Percentiles rank a stretch among this genome's conserved stretches.
phyloP scores from a whole-genome alignment of 768 basidiomycete species.

The Russula sp. region DNA sequence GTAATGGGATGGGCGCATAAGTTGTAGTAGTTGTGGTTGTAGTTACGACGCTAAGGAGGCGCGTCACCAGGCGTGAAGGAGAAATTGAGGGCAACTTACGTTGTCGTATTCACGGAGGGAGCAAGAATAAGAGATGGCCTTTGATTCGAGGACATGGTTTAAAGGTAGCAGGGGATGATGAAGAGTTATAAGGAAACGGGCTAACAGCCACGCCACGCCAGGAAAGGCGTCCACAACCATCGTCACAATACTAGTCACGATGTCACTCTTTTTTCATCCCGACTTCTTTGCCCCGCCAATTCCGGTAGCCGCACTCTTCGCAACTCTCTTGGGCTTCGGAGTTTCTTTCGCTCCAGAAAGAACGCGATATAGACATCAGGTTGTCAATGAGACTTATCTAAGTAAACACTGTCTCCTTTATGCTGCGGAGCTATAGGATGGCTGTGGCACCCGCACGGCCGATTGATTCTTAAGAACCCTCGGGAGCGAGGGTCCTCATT shows the following conservation, averaged over 20 bases:
- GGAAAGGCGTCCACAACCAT: not conserved
- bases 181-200: not conserved
- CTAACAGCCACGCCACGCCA: not conserved
- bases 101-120: constrained; percentile 81
- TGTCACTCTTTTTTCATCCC: not conserved
- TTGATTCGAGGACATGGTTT: constrained; percentile 53
- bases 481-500: no score
- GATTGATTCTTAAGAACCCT: no score
- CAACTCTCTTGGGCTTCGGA: not conserved
- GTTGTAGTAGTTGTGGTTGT: constrained; percentile 89
- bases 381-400: no score
- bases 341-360: no score
- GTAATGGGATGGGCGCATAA: constrained; percentile 82
- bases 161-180: constrained; percentile 27
- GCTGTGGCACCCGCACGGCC: no score
- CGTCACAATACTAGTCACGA: constrained; percentile 3
- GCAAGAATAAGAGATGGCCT: constrained; percentile 67
- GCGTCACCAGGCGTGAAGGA: constrained; percentile 1
- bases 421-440: no score
- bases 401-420: no score
- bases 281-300: no score
- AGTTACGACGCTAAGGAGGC: constrained; percentile 62
- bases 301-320: no score
- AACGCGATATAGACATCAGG: no score
- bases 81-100: constrained; percentile 41